Evolutionary conservation across 495 filamentous ascomycete species (phyloP).

Genomic region (Talaromyces wortmannii): DNA sequence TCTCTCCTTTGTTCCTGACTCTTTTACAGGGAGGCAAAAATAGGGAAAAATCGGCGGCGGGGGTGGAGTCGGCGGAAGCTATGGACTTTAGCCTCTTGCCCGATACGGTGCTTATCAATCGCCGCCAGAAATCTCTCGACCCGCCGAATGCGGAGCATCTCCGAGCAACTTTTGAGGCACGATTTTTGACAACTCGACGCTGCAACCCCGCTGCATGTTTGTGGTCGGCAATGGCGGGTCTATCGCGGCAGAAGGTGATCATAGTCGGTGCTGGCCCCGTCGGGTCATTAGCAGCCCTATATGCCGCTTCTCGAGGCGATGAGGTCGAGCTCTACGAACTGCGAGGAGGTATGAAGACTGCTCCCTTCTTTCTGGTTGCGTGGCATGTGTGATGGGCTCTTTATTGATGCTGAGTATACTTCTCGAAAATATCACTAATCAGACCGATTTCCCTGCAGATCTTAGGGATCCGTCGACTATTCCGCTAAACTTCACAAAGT

Average conservation of each 20-base stretch:
- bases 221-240: neutral
- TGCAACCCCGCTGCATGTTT: neutral
- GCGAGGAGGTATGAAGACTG: conserved; percentile 65
- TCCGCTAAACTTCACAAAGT: conserved; percentile 92
- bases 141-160: neutral
- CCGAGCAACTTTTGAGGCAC: neutral
- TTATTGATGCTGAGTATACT: neutral
- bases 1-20: neutral
- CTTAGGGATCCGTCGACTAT: conserved; percentile 76
- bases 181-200: neutral
- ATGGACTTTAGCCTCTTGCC: neutral
- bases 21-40: neutral
- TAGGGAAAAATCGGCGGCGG: neutral
- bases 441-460: conserved; percentile 43
- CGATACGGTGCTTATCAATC: neutral
- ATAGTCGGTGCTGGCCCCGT: conserved; percentile 91
- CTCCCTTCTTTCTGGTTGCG: neutral
- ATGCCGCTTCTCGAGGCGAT: conserved; percentile 79
- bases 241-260: conserved; percentile 58
- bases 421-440: neutral
- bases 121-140: neutral
- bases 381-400: neutral
- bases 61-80: neutral
- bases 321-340: conserved; percentile 94
- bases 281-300: conserved; percentile 84